These are phyloP conservation scores for Calonectria pauciramosa DNA, from an alignment of 2,329 filamentous ascomycete genomes.

Conservation along the genomic window DNA sequence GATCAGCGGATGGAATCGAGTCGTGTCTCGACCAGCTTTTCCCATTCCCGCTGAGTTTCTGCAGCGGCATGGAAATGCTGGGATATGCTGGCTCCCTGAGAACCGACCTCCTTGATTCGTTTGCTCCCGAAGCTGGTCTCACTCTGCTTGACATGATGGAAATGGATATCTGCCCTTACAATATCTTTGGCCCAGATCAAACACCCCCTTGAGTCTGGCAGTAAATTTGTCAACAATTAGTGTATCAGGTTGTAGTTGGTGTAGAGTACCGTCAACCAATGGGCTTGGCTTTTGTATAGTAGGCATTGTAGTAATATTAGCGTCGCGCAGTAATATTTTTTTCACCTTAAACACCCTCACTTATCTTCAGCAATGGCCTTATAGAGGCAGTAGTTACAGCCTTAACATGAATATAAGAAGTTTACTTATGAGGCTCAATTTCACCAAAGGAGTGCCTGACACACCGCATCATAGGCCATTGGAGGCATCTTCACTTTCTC, in stretches of 20 bases:
- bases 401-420: too few species aligned
- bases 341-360: too few species aligned
- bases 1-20: background rate
- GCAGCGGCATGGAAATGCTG: background rate
- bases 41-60: conserved; percentile 14
- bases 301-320: background rate
- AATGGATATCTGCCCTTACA: background rate
- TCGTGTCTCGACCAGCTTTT: background rate
- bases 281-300: background rate
- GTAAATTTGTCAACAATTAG: background rate
- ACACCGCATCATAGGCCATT: background rate
- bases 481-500: too few species aligned
- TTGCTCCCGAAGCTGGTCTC: background rate
- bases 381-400: too few species aligned
- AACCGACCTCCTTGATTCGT: background rate
- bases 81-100: background rate
- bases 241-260: background rate
- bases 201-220: background rate
- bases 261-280: background rate
- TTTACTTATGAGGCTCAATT: background rate
- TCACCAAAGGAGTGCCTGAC: background rate
- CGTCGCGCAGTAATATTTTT: background rate
- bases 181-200: background rate
- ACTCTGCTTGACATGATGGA: background rate
- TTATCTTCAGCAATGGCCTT: too few species aligned